Base-by-base conservation (phyloP, 106 monocot genomes). In the Dendrobium officinale region DNA sequence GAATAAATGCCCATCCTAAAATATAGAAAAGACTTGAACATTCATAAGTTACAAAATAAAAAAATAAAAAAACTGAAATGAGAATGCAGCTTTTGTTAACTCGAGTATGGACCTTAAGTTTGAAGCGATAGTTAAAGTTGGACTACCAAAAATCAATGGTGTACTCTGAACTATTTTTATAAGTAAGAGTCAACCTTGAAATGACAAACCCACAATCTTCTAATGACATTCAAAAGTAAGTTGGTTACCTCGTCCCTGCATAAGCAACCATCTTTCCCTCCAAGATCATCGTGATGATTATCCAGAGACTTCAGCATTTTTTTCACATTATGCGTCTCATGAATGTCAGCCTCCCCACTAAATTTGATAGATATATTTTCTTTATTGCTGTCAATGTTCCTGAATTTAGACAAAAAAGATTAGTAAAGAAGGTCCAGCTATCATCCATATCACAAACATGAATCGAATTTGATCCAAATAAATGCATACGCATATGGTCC, bases 161-260 rank as follows among this genome's bases (percentile, higher is more conserved):
- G 27, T 26, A 19, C 20, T 22, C 3, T 66, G 24, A 66, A 26
- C 6, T 8, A 66, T 26, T 66, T 66, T 24, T 26, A 5, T 10
- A 6, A 24, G 22, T 66, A 9, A 24, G 64, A 9, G 24, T 72
- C 72, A 18, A 72, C 72, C 31, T 27, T 75, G 43, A 75, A 75
- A 75, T 75, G n/a, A 44, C n/a, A 18, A n/a, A 75, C 44, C 43
- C 19, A 75, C 29, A 75, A 75, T 4, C 6, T 44, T 66, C 2
- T 6, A 44, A 76, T 49, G 27, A n/a, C 26, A 76, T 76, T 49
- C 74, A 76, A 76, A 76, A 49, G n/a, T 2, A 76, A 76, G 22
- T 76, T 76, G 76, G 15, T 76, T 27, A 76, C 76, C 76, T 76
- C 76, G 26, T 76, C 76, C 13, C 26, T 4, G 27, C 42, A 76